Base-by-base conservation (phyloP, 176 grass and related monocot genomes). In the Poa annua region DNA sequence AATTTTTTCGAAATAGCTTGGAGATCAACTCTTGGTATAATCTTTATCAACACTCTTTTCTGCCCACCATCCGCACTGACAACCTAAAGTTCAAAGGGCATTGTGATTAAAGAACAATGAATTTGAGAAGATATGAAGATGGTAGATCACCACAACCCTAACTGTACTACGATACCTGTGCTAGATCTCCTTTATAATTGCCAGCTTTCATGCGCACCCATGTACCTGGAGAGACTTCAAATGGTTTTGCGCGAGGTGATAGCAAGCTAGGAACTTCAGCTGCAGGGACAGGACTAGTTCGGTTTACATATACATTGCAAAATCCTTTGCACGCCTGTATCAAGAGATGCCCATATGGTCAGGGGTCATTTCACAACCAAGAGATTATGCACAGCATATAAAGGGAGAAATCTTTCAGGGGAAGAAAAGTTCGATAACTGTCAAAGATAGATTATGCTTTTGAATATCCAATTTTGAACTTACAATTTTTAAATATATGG, bases 251-350 rank as follows among this genome's bases (percentile, higher is more conserved):
- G 15, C 89, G 87, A 71, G 63, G 88, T 19, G 91, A 87, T 84
- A 99, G 81, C 86, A 99, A 87, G 39, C 90, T 89, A 84, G 91
- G 91, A 86, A 95, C 85, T 71, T 99, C 96, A 81, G 83, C 84
- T 85, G 61, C 78, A 16, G 93, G 89, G 79, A 99, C 93, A 84
- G 88, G 67, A 85, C 48, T 94, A 62, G 88, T 89, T 85, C 83
- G 93, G 50, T 80, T 92, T 75, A 86, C 17, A 61, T 96, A 99
- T 25, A 99, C 76, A 56, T 54, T 92, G 85, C 91, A 96, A 90
- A 99, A 99, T 77, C 96, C 96, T 93, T 96, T 99, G 87, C 96
- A 99, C 72, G 96, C 93, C 96, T 99, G 85, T 47, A 86, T 52
- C 20, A 82, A 78, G 66, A 81, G 20, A 66, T 63, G 42, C 39